These are phyloP conservation scores for Flaveria ramosissima DNA, from an alignment of 129 eudicot genomes.

Conservation along the genomic window DNA sequence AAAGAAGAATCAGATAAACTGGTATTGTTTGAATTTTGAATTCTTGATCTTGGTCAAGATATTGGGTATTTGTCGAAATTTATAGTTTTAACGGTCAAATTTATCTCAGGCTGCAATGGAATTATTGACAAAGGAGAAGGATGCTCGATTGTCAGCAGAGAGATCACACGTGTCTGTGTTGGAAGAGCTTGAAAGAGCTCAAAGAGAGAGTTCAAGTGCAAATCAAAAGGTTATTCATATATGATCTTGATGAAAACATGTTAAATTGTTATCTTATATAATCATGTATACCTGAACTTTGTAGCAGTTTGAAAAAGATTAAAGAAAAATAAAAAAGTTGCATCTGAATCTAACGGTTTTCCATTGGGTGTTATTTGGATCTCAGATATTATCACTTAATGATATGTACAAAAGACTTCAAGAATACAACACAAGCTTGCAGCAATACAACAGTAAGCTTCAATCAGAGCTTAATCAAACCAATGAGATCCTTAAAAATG, in stretches of 20 bases:
- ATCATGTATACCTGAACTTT: not conserved
- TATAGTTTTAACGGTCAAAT: not conserved
- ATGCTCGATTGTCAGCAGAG: slow-evolving; percentile 70
- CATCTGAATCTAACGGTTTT: not conserved
- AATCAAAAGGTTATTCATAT: slow-evolving; percentile 57
- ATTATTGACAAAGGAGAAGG: slow-evolving; percentile 63
- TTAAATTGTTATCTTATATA: not conserved
- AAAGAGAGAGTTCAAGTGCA: slow-evolving; percentile 65
- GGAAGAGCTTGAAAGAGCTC: slow-evolving; percentile 73
- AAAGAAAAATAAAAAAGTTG: not conserved
- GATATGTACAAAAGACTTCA: slow-evolving; percentile 85
- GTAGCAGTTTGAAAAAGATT: not conserved
- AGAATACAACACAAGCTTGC: slow-evolving; percentile 90
- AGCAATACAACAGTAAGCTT: slow-evolving; percentile 85
- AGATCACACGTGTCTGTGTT: slow-evolving; percentile 53
- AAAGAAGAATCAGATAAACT: slow-evolving; percentile 75
- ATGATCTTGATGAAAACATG: not conserved
- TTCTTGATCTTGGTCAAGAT: not conserved
- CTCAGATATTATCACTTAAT: slow-evolving; percentile 66
- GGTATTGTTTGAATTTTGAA: slow-evolving; percentile 41
- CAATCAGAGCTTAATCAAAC: slow-evolving; percentile 82
- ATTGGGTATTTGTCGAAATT: not conserved
- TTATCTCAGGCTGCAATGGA: slow-evolving; percentile 72
- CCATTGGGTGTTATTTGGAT: slow-evolving; percentile 9
- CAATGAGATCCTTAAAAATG: slow-evolving; percentile 69